Evolutionary conservation across 257 asterid species (phyloP).

Genomic region (Solanum paucissectum): DNA sequence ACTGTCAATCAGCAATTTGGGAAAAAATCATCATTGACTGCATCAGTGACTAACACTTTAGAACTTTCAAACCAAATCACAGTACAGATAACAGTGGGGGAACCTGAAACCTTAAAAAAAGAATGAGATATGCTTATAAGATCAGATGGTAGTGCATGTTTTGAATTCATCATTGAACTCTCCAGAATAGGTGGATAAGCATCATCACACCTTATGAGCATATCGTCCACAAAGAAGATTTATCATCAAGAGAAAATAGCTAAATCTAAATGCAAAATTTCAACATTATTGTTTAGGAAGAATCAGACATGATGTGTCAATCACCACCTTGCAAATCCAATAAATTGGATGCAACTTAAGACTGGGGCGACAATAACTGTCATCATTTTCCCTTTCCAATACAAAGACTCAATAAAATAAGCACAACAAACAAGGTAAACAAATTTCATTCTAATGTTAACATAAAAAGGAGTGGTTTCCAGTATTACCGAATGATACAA

Average conservation of each 20-base stretch:
- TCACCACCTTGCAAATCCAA: constrained; percentile 26
- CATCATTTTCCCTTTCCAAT: constrained; percentile 14
- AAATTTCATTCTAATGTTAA: background rate
- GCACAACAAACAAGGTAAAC: background rate
- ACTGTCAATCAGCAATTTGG: constrained; percentile 28
- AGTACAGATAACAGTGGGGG: too few relatives aligned
- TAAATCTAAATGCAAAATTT: background rate
- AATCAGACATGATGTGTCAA: constrained; percentile 22
- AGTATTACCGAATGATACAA: background rate
- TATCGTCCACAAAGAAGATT: constrained; percentile 6
- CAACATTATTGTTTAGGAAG: background rate
- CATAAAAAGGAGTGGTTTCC: background rate
- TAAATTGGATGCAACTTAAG: constrained; percentile 18
- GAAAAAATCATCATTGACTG: constrained; percentile 47
- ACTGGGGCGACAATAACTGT: constrained; percentile 41
- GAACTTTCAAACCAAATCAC: background rate
- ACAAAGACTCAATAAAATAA: background rate
- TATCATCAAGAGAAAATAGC: background rate
- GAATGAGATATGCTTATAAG: constrained; percentile 10
- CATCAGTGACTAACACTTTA: background rate
- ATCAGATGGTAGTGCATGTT: constrained; percentile 92
- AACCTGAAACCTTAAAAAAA: background rate
- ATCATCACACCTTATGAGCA: constrained; percentile 27
- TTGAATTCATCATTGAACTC: constrained; percentile 40
- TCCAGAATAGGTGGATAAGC: constrained; percentile 40